These are phyloP conservation scores for Candida yuanshanica DNA, from an alignment of 805 yeast species.

Conservation along the genomic window DNA sequence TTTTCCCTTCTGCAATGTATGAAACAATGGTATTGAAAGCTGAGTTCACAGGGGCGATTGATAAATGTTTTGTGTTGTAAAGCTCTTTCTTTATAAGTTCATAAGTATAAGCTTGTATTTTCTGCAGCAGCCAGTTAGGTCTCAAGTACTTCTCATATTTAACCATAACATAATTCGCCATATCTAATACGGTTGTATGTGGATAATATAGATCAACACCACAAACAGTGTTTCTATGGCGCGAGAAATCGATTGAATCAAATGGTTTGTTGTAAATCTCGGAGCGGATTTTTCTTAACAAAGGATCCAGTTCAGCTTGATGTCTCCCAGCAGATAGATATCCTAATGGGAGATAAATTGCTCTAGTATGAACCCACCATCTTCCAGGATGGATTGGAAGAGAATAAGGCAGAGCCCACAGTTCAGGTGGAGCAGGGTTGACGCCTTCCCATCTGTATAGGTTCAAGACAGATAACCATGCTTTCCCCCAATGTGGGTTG, in stretches of 20 bases:
- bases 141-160: slow-evolving; percentile 67
- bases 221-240: slow-evolving; percentile 78
- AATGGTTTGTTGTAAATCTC: slow-evolving; percentile 75
- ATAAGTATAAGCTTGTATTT: slow-evolving; percentile 47
- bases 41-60: slow-evolving; percentile 92
- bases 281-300: slow-evolving; percentile 57
- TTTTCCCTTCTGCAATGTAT: slow-evolving; percentile 60
- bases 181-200: slow-evolving; percentile 63
- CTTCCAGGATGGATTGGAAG: slow-evolving; percentile 87
- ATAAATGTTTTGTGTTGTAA: slow-evolving; percentile 69
- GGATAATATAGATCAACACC: slow-evolving; percentile 94
- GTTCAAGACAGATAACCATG: slow-evolving; percentile 77
- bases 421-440: slow-evolving; percentile 96
- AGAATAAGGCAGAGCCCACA: slow-evolving; percentile 80
- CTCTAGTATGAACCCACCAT: slow-evolving; percentile 99
- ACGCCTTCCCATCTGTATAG: slow-evolving; percentile 94
- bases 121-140: slow-evolving; percentile 63
- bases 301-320: slow-evolving; percentile 55
- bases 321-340: slow-evolving; percentile 59
- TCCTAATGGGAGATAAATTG: slow-evolving; percentile 82
- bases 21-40: slow-evolving; percentile 78
- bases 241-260: slow-evolving; percentile 58
- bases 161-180: slow-evolving; percentile 53
- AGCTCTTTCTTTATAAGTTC: slow-evolving; percentile 69
- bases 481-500: slow-evolving; percentile 96